Conservation (phyloP, 176 grass and related monocot species). For the Oryza punctata region DNA sequence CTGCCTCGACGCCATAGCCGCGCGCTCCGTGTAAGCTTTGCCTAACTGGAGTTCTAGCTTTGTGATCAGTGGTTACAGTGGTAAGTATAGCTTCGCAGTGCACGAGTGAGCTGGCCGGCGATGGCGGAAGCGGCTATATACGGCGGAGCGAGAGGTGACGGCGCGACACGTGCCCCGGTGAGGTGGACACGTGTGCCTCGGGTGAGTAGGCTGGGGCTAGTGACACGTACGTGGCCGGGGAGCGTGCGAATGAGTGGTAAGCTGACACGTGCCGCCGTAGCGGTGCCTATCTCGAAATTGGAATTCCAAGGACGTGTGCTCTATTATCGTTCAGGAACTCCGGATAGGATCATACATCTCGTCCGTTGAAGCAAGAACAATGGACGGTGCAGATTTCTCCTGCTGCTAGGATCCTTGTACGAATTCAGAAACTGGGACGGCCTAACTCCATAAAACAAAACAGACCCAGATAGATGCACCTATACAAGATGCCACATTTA, state of each 20-base stretch:
- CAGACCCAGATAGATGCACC: no score
- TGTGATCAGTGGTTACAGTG: neutral
- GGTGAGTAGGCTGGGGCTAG: neutral
- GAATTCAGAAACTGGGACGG: no score
- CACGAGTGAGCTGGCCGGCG: neutral
- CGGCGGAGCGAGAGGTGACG: slow-evolving; percentile 1
- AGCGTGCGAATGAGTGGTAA: neutral
- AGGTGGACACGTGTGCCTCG: slow-evolving; percentile 13
- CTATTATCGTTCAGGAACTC: no score
- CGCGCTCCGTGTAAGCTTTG: neutral
- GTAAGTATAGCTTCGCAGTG: neutral
- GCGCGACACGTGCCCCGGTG: slow-evolving; percentile 34
- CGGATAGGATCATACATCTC: no score
- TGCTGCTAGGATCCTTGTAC: no score
- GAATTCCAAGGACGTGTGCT: no score
- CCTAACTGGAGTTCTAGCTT: neutral
- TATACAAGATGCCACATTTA: no score
- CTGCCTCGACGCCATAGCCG: slow-evolving; percentile 51
- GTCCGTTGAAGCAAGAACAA: no score
- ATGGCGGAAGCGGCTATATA: slow-evolving; percentile 26
- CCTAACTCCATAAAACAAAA: no score
- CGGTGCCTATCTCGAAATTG: neutral
- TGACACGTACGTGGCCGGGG: slow-evolving; percentile 27
- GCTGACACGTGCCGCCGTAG: slow-evolving; percentile 29
- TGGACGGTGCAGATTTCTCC: no score